Evolutionary conservation across 345 rosid species (phyloP), one percentile per base, ranked within the genome.

Genomic region (Punica granatum): DNA sequence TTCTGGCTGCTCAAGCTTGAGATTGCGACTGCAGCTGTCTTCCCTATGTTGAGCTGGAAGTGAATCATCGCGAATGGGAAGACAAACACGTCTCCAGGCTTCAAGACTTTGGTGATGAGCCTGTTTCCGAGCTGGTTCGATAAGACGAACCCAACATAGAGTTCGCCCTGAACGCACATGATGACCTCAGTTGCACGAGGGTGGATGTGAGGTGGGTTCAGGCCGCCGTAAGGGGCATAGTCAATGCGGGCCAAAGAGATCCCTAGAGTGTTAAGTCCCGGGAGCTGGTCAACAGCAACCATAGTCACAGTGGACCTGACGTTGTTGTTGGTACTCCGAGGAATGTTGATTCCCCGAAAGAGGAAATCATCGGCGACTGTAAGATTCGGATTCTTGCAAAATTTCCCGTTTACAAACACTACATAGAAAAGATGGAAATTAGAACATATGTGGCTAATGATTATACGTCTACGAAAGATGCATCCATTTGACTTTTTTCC

Each of bases 71-170:
- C 78, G 0, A 74, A 42, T 1, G 85, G 85, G 56, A 82, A 82
- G 66, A 82, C 85, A 59, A 82, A 82, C 1, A 82, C 81, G 15
- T 82, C 85, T 67, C 85, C 85, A 0, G 85, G 85, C 13, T 81
- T 70, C 36, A 81, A 71, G 58, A 81, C 79, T 71, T 79, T 82
- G 1, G 81, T 67, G 72, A 81, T 70, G 63, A 82, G 67, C 23
- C 74, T 81, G 31, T 68, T 64, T 14, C 62, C 67, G 0, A 69
- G 73, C 3, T 74, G 65, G 28, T 77, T 74, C 23, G 81, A 41
- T 1, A 28, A 21, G 1, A 77, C 78, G 58, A 80, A 80, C 3
- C 84, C 81, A 14, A 74, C 81, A 37, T 74, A 70, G 42, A 77
- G 79, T 3, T 32, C 67, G 3, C 78, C 78, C 32, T 74, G 33